Base-by-base conservation (phyloP, 768 basidiomycete species). In the Boletellus emodensis region DNA sequence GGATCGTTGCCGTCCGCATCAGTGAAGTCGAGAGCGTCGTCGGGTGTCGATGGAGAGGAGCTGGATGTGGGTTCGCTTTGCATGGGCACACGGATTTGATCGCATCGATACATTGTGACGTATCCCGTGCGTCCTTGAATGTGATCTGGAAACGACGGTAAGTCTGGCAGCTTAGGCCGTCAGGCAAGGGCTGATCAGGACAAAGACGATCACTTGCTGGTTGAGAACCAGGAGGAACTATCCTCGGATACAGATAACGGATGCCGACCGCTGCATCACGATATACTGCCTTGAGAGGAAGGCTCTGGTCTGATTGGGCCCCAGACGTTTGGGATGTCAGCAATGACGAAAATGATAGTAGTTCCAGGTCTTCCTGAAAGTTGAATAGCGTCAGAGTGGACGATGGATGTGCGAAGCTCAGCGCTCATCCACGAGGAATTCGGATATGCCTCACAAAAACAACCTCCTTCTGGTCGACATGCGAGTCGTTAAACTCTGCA, bases 221-320 rank as follows among this genome's bases (percentile, higher is more conserved):
- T n/a, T 55, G 57, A 36, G 57, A 57, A 40, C 65, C 65, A 15
- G 59, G 57, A 9, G 61, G 57, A 6, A 60, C 38, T 12, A 53
- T 72, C 28, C 71, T 72, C 24, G 77, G 76, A 54, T 85, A 74
- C 32, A 88, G 69, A 59, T 90, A 91, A 20, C 88, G 82, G 40
- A 91, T 78, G 12, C 89, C 89, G 24, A 90, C 84, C 0, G 84
- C 72, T 4, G 77, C 72, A 48, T 85, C 87, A 20, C 85, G 82
- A 62, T 87, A 87, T 10, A 90, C 86, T 8, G 86, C 88, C 65
- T 89, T 90, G 38, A 91, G 68, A n/a, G 89, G 87, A 28, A 85
- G 73, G 20, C 79, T 78, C 56, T 85, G 82, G 12, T 71, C 69
- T 40, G 58, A 71, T 52, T 62, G 70, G 59, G 54, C 65, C 47